A percentile compares a stretch with the other conserved stretches of the same genome.
These are phyloP conservation scores for Bipolaris sorokiniana DNA, from an alignment of 2,329 filamentous ascomycete species.

Conservation along the genomic window DNA sequence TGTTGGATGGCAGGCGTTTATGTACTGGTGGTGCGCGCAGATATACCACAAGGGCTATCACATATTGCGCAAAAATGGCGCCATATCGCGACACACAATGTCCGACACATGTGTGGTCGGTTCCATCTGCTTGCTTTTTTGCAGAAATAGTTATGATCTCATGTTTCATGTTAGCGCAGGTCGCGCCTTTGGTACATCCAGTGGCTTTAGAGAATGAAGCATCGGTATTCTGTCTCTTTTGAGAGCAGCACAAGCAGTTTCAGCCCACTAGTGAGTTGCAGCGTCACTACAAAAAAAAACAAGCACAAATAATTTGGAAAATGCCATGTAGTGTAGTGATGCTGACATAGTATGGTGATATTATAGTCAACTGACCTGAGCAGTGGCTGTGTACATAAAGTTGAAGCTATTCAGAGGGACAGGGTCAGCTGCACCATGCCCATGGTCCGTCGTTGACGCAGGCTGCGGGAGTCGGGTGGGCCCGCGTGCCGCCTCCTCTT, in stretches of 20 bases:
- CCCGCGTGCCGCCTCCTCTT: background rate
- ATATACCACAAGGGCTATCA: background rate
- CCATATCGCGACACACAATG: constrained; percentile 24
- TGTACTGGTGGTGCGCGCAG: constrained; percentile 1
- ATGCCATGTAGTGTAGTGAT: background rate
- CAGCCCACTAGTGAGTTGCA: background rate
- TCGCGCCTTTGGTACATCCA: constrained; percentile 1
- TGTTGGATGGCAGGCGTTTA: constrained; percentile 15
- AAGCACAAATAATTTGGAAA: background rate
- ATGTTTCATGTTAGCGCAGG: constrained; percentile 10
- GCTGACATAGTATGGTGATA: background rate
- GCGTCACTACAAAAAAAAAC: background rate
- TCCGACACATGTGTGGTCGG: background rate
- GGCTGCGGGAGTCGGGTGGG: background rate
- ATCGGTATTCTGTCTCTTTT: background rate
- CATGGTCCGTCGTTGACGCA: background rate
- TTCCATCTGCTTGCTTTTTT: constrained; percentile 5
- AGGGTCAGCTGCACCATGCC: background rate
- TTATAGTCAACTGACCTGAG: background rate
- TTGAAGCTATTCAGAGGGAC: background rate
- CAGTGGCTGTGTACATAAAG: background rate
- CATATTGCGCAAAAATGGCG: constrained; percentile 23
- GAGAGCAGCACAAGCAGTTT: background rate
- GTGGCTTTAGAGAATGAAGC: background rate
- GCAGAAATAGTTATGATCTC: constrained; percentile 2